Evolutionary conservation across 495 filamentous ascomycete species (phyloP).

Genomic region (Lasiosphaeria ovina): DNA sequence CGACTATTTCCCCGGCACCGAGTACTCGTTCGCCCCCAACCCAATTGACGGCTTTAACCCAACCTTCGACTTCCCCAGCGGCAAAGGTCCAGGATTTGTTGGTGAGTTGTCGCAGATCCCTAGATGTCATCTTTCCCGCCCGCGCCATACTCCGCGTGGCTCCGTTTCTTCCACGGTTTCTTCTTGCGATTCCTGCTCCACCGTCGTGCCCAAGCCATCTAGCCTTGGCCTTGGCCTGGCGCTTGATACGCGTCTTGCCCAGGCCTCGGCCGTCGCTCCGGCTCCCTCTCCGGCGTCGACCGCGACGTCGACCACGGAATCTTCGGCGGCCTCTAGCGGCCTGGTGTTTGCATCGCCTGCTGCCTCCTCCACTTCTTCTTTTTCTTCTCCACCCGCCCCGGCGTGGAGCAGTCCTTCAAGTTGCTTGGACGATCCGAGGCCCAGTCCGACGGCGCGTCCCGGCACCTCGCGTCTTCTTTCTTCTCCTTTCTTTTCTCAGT

Average conservation of each 20-base stretch:
- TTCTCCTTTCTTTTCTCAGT: slow-evolving; percentile 52
- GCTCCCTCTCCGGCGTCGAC: slow-evolving; percentile 25
- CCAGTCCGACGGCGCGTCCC: slow-evolving; percentile 21
- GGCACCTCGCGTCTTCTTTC: slow-evolving; percentile 29
- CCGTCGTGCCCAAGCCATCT: slow-evolving; percentile 17
- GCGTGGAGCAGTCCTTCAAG: slow-evolving; percentile 30
- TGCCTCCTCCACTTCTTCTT: slow-evolving; percentile 45
- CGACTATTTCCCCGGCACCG: slow-evolving; percentile 55
- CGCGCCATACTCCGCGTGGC: slow-evolving; percentile 10
- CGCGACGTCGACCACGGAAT: slow-evolving; percentile 17
- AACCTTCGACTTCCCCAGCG: slow-evolving; percentile 58
- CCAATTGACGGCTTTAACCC: slow-evolving; percentile 49
- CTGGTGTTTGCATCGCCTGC: slow-evolving; percentile 51
- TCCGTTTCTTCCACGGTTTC: slow-evolving; percentile 32
- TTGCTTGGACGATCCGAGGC: slow-evolving; percentile 16
- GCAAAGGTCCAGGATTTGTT: slow-evolving; percentile 59
- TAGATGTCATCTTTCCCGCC: slow-evolving; percentile 24
- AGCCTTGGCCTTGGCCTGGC: slow-evolving; percentile 21
- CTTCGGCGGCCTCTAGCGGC: slow-evolving; percentile 4
- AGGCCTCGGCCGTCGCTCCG: slow-evolving; percentile 31
- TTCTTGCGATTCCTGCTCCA: slow-evolving; percentile 33
- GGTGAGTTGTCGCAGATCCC: slow-evolving; percentile 65
- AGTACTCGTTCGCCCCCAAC: slow-evolving; percentile 52
- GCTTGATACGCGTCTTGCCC: slow-evolving; percentile 35
- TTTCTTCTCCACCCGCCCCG: slow-evolving; percentile 34